Percentiles rank a stretch among this genome's conserved stretches.
phyloP scores from a whole-genome alignment of 2,329 filamentous ascomycete genomes.

The Camillea tinctor region DNA sequence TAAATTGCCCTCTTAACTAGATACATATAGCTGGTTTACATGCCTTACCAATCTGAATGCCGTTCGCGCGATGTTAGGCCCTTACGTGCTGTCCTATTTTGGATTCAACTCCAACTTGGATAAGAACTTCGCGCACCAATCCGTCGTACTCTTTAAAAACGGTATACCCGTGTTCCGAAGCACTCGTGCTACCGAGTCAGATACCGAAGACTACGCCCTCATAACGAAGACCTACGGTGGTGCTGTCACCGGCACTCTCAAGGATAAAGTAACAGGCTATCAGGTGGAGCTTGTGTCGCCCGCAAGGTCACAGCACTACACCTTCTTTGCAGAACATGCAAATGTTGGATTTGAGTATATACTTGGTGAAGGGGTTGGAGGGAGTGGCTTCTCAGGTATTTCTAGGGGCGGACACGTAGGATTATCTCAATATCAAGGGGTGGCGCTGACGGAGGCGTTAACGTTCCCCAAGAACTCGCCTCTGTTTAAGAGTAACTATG shows the following conservation, averaged over 20 bases:
- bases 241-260: conserved; percentile 13
- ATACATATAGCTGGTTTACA: conserved; percentile 13
- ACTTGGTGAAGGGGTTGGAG: conserved; percentile 18
- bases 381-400: conserved; percentile 10
- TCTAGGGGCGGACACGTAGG: conserved; percentile 13
- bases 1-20: background rate
- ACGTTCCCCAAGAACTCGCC: conserved; percentile 19
- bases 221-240: conserved; percentile 16
- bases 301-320: conserved; percentile 2
- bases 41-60: conserved; percentile 10
- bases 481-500: conserved; percentile 16
- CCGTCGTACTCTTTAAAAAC: conserved; percentile 11
- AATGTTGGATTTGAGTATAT: conserved; percentile 18
- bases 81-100: conserved; percentile 11
- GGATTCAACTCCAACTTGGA: conserved; percentile 9
- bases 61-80: conserved; percentile 8
- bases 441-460: conserved; percentile 14
- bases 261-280: conserved; percentile 17
- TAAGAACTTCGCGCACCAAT: conserved; percentile 1
- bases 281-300: conserved; percentile 14
- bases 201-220: conserved; percentile 12
- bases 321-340: conserved; percentile 7
- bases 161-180: conserved; percentile 9
- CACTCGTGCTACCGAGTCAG: conserved; percentile 2
- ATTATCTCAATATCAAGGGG: conserved; percentile 9